Percentiles rank a stretch among this genome's conserved stretches.
Conservation (phyloP, 352 stramenopile genomes). For the Peronosclerospora sorghi region DNA sequence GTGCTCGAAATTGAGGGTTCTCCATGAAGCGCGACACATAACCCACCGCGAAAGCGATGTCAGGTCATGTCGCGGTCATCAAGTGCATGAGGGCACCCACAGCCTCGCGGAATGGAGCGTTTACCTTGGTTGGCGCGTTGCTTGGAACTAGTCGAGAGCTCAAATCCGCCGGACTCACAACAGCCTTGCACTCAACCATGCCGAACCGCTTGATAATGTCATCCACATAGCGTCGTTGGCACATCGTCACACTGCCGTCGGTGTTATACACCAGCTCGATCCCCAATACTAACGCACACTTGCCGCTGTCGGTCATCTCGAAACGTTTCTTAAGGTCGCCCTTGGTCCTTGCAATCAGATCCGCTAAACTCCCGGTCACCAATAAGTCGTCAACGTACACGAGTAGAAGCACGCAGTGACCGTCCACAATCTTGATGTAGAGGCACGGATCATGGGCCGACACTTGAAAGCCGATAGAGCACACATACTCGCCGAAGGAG, state of each 20-base stretch:
- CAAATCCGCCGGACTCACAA: not conserved
- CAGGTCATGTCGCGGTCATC: not conserved
- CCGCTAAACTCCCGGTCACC: not conserved
- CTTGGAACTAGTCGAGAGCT: not conserved
- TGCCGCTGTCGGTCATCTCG: not conserved
- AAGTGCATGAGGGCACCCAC: not conserved
- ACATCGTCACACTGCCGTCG: not conserved
- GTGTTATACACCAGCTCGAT: not conserved
- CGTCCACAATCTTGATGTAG: not conserved
- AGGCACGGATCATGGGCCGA: not conserved
- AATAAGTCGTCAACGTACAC: not conserved
- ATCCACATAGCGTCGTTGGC: not conserved
- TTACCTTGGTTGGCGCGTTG: not conserved
- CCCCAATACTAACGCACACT: not conserved
- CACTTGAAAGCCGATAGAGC: constrained; percentile 1
- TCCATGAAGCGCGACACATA: not conserved
- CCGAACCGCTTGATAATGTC: not conserved
- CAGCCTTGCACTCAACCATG: not conserved
- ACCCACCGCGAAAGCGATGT: not conserved
- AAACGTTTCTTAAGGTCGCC: not conserved
- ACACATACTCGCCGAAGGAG: constrained; percentile 3
- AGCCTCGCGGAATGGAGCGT: not conserved
- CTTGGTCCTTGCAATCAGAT: not conserved
- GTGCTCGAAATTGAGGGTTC: not conserved
- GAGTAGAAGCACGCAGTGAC: not conserved